phyloP scores from a whole-genome alignment of 768 basidiomycete genomes.

The Tulasnella sp. region DNA sequence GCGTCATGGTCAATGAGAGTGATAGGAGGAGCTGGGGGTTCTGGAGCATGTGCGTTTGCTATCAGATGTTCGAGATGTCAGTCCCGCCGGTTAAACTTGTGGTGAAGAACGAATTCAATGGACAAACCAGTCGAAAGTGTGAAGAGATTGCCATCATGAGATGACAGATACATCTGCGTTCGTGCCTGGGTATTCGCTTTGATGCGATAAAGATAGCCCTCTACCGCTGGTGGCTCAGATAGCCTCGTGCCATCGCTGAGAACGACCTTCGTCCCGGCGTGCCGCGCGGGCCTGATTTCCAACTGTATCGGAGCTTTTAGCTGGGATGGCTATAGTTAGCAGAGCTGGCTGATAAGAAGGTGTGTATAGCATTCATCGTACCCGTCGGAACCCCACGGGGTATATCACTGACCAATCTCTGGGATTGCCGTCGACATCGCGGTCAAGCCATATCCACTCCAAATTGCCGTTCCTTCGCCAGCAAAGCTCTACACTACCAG shows the following conservation, averaged over 20 bases:
- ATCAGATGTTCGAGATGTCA: background rate
- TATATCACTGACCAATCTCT: constrained; percentile 66
- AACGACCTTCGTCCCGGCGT: constrained; percentile 40
- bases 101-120: background rate
- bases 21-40: constrained; percentile 46
- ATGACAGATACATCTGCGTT: constrained; percentile 46
- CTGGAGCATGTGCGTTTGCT: constrained; percentile 50
- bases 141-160: constrained; percentile 67
- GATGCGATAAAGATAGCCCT: constrained; percentile 76
- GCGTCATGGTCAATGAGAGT: constrained; percentile 25
- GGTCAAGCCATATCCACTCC: constrained; percentile 79
- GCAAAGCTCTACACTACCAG: constrained; percentile 55
- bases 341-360: constrained; percentile 2
- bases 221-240: constrained; percentile 67
- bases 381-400: constrained; percentile 64
- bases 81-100: background rate
- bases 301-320: constrained; percentile 36
- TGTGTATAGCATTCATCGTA: constrained; percentile 26
- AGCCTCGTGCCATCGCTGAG: constrained; percentile 39
- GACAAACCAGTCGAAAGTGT: constrained; percentile 31
- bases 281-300: constrained; percentile 66
- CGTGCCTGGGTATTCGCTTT: constrained; percentile 45
- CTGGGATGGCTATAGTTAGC: background rate
- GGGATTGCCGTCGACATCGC: constrained; percentile 46
- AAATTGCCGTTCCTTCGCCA: constrained; percentile 66